A percentile compares a stretch with the other conserved stretches of the same genome.
Evolutionary conservation across 2,329 filamentous ascomycete species (phyloP).

Genomic region (Trichoderma endophyticum): DNA sequence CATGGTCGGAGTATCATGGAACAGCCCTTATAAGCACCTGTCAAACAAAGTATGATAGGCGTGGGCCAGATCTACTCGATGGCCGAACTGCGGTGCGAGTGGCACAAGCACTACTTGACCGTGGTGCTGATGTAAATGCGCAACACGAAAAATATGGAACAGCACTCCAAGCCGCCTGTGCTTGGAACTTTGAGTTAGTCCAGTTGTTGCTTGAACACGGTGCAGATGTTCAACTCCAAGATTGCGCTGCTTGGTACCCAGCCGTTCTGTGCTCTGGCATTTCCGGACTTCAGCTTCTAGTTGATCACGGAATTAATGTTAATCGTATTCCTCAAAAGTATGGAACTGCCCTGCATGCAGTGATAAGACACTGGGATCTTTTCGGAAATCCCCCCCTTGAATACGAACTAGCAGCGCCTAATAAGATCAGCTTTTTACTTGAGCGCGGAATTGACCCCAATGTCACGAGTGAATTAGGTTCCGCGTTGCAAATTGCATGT

Average conservation of each 20-base stretch:
- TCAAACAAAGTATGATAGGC: too few species aligned
- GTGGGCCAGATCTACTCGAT: too few species aligned
- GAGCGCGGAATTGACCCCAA: too few species aligned
- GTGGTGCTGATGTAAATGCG: not conserved
- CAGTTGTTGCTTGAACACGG: not conserved
- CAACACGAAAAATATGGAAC: not conserved
- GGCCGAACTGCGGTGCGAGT: not conserved
- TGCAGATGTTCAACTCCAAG: not conserved
- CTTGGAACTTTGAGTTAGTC: not conserved
- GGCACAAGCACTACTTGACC: accelerated
- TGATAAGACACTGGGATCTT: too few species aligned
- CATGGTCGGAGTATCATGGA: not conserved
- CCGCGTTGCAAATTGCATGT: too few species aligned
- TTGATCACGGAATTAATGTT: not conserved
- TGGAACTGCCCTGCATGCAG: too few species aligned
- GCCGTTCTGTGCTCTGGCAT: too few species aligned
- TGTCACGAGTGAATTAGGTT: too few species aligned
- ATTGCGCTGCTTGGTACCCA: not conserved
- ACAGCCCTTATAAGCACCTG: not conserved
- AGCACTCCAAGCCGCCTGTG: not conserved
- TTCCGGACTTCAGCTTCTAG: not conserved
- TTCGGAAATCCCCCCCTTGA: too few species aligned
- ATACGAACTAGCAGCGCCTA: too few species aligned
- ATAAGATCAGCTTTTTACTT: too few species aligned
- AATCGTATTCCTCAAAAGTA: not conserved